phyloP scores from a whole-genome alignment of 2,329 filamentous ascomycete genomes.

The Aspergillus clavatus region DNA sequence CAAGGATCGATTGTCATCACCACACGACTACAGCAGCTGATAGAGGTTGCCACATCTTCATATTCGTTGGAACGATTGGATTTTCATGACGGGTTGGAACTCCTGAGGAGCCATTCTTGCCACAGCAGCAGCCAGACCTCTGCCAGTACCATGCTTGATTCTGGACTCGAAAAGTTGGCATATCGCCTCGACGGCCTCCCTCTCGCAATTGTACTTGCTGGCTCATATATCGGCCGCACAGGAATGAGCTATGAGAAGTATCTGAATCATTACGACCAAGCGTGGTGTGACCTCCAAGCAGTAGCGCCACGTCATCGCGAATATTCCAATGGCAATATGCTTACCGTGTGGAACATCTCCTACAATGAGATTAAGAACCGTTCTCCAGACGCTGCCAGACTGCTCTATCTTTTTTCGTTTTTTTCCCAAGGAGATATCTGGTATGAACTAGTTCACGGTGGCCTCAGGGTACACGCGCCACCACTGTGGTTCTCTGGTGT shows the following conservation, averaged over 20 bases:
- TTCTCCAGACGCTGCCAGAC: not conserved
- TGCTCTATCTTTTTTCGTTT: conserved; percentile 2
- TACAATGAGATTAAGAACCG: conserved; percentile 1
- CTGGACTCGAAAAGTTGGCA: too few species aligned
- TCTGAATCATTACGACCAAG: not conserved
- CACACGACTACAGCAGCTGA: too few species aligned
- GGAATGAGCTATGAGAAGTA: conserved; percentile 1
- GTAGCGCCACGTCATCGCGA: not conserved
- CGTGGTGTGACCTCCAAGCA: conserved; percentile 2
- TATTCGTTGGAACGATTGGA: too few species aligned
- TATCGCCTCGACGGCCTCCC: conserved; percentile 3
- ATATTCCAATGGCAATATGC: conserved; percentile 4
- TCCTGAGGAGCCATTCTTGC: too few species aligned
- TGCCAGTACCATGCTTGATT: too few species aligned
- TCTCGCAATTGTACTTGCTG: conserved; percentile 3
- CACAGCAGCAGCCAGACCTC: too few species aligned
- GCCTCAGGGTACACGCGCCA: too few species aligned
- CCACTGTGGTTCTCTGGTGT: too few species aligned
- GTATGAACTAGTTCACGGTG: not conserved
- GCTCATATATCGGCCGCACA: conserved; percentile 1
- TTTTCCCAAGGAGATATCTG: conserved; percentile 6
- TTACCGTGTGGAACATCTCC: conserved; percentile 1
- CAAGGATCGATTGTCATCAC: too few species aligned
- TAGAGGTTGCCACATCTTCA: too few species aligned
- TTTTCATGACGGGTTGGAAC: too few species aligned